phyloP scores from a whole-genome alignment of 116 monocot species.

The Cymodocea nodosa region DNA sequence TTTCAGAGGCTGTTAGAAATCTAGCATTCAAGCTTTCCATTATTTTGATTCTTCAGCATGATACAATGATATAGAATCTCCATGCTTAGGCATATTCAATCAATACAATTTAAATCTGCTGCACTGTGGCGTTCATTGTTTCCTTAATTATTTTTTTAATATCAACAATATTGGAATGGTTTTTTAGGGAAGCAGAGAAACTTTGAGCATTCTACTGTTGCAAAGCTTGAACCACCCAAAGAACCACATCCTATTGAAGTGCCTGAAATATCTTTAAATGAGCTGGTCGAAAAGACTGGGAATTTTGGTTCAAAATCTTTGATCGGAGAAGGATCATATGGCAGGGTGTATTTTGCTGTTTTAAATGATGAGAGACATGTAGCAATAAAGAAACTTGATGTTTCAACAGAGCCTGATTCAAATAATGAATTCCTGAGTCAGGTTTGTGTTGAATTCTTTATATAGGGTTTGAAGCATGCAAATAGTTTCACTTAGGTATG shows the following conservation, averaged over 20 bases:
- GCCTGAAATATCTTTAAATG: slow-evolving; percentile 46
- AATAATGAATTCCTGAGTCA: slow-evolving; percentile 31
- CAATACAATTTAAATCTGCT: background rate
- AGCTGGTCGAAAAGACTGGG: slow-evolving; percentile 59
- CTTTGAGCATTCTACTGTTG: slow-evolving; percentile 22
- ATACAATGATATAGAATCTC: no score
- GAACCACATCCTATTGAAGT: slow-evolving; percentile 53
- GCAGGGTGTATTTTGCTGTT: slow-evolving; percentile 63
- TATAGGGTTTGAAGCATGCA: background rate
- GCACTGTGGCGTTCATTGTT: background rate
- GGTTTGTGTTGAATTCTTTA: slow-evolving; percentile 4
- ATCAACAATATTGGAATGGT: background rate
- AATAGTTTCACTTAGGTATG: background rate
- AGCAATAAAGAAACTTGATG: slow-evolving; percentile 74
- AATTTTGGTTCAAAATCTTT: slow-evolving; percentile 67
- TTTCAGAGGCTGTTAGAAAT: no score
- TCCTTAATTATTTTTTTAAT: background rate
- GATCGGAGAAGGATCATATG: slow-evolving; percentile 86
- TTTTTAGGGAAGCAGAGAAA: slow-evolving; percentile 7
- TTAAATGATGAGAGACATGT: slow-evolving; percentile 39
- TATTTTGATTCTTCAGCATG: no score
- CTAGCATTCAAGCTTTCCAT: no score
- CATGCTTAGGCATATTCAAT: no score
- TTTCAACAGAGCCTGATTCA: slow-evolving; percentile 41
- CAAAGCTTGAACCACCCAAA: slow-evolving; percentile 25